A percentile compares a stretch with the other conserved stretches of the same genome.
phyloP scores from a whole-genome alignment of 2,329 filamentous ascomycete species.

The Tolypocladium paradoxum region DNA sequence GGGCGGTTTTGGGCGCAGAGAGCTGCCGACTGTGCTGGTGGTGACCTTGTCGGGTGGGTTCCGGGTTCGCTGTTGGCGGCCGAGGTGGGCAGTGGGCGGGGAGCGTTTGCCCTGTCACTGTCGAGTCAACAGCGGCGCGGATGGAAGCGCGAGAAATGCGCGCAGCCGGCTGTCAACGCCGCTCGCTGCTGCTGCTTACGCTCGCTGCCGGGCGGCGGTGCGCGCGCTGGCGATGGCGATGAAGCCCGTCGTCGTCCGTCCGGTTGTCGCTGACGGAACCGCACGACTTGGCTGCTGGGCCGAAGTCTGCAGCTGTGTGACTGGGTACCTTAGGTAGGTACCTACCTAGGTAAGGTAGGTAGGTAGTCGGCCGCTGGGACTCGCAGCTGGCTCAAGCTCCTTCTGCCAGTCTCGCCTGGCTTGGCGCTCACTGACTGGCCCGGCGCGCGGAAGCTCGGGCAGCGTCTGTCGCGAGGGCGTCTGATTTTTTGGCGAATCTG shows the following conservation, averaged over 20 bases:
- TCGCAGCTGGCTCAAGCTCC: slow-evolving; percentile 4
- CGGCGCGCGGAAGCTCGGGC: slow-evolving; percentile 2
- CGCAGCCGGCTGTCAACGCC: neutral
- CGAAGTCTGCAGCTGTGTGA: neutral
- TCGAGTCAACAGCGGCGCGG: neutral
- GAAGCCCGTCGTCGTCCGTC: neutral
- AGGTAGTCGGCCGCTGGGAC: slow-evolving; percentile 1
- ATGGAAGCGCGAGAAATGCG: neutral
- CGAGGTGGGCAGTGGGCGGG: slow-evolving; percentile 2
- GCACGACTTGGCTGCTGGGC: neutral
- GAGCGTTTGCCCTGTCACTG: neutral
- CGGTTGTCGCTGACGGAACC: neutral
- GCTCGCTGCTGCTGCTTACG: neutral
- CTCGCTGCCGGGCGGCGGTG: neutral
- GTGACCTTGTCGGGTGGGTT: neutral
- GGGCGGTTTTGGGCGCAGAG: slow-evolving; percentile 7
- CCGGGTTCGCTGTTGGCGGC: slow-evolving; percentile 6
- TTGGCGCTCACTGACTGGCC: slow-evolving; percentile 5
- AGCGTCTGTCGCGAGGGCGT: neutral
- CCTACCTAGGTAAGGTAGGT: no score
- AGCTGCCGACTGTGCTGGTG: slow-evolving; percentile 4
- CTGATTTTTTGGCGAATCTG: slow-evolving; percentile 9
- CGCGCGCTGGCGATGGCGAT: neutral
- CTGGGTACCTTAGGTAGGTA: no score
- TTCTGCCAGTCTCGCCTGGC: slow-evolving; percentile 2